Evolutionary conservation across 2,329 filamentous ascomycete genomes (phyloP).

Genomic region (Monilinia fructigena): DNA sequence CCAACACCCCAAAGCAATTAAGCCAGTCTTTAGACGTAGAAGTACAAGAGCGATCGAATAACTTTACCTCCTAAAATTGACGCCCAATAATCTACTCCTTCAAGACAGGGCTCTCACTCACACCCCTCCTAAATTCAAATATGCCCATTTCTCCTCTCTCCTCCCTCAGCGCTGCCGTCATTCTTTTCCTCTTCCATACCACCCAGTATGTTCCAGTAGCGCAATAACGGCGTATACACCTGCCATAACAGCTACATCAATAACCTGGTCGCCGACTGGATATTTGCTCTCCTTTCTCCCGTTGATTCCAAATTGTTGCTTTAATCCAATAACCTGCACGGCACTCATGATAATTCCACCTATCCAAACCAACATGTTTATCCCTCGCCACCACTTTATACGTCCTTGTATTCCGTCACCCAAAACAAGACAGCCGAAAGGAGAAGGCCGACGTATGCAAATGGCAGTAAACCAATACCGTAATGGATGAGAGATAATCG

Average conservation of each 20-base stretch:
- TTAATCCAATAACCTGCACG: slow-evolving; percentile 38
- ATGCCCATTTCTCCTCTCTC: slow-evolving; percentile 14
- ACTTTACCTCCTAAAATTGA: background rate
- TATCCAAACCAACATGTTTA: slow-evolving; percentile 39
- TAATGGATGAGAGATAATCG: slow-evolving; percentile 38
- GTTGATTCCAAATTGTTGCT: slow-evolving; percentile 35
- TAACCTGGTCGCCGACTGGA: slow-evolving; percentile 39
- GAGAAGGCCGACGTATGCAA: slow-evolving; percentile 39
- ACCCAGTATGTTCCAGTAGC: slow-evolving; percentile 36
- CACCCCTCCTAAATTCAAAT: slow-evolving; percentile 5
- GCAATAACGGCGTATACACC: slow-evolving; percentile 39
- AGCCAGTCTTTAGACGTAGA: background rate
- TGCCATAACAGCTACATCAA: slow-evolving; percentile 40
- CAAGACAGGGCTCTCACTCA: slow-evolving; percentile 6
- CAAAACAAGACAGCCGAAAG: slow-evolving; percentile 33
- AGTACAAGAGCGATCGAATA: background rate
- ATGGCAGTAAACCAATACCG: slow-evolving; percentile 41
- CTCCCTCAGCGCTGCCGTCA: background rate
- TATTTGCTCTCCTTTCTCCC: slow-evolving; percentile 38
- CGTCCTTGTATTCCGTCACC: slow-evolving; percentile 31
- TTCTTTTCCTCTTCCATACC: slow-evolving; percentile 30
- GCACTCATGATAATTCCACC: slow-evolving; percentile 36
- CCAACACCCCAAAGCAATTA: slow-evolving; percentile 4
- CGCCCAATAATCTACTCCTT: slow-evolving; percentile 4
- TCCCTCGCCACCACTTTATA: slow-evolving; percentile 33